Base-by-base conservation (phyloP, 805 yeast species). In the Candida ascalaphidarum region DNA sequence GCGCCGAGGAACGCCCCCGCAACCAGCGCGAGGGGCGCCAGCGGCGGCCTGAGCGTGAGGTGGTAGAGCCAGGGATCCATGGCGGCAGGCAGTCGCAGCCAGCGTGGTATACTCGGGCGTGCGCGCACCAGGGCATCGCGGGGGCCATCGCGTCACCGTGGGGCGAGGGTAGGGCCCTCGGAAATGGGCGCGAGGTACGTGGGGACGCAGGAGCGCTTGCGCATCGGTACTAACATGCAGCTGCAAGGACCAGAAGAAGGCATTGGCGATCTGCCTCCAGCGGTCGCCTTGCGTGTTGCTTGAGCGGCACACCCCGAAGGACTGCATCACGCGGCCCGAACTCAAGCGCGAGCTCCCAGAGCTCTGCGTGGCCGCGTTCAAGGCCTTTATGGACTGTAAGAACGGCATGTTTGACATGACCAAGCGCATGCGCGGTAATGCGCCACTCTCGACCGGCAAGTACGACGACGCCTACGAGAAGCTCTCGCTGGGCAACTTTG, bases 201-300 rank as follows among this genome's bases (percentile, higher is more conserved):
- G n/a, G 11, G 11, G 10, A 5, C 19, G 7, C 16, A 7, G 14
- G 12, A 8, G n/a, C n/a, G 14, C 15, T 11, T 11, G 46, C 11
- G 17, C 9, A 5, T 1, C 15, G n/a, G 3, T 29, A 35, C 48
- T 39, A 39, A 43, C 52, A 7, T 15, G 1, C 34, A 86, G 95
- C 66, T 89, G 98, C 54, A 80, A 82, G 47, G 98, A 89, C 55
- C 94, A 89, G 50, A 74, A 88, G 46, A 85, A 74, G 43, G 95
- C 94, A n/a, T 83, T 92, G 33, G 97, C 97, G 7, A 77, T 89
- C 13, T 89, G 98, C 52, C 68, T 89, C 27, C 98, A 89, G 53
- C 72, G 96, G 47, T 86, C 96, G 4, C 97, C 97, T 11, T 89
- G 98, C 55, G 98, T 89, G 28, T 67, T 89, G 61, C 70, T 89